A percentile compares a stretch with the other conserved stretches of the same genome.
phyloP scores from a whole-genome alignment of 2,329 filamentous ascomycete genomes.

The Alternaria viburni region DNA sequence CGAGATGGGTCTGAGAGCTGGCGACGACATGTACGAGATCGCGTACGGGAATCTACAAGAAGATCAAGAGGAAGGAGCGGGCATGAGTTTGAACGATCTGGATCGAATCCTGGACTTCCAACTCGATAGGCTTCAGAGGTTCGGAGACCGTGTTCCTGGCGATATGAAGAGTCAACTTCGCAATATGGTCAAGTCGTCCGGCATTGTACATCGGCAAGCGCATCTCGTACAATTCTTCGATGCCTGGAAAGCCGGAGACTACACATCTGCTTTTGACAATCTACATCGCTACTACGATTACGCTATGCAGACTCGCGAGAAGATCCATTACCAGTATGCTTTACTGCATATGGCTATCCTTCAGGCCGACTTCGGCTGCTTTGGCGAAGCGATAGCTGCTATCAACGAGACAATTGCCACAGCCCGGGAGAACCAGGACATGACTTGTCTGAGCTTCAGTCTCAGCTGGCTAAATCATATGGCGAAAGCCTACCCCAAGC shows the following conservation, averaged over 20 bases:
- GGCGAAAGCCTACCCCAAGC: constrained; percentile 79
- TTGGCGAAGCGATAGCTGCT: constrained; percentile 85
- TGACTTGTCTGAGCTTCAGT: constrained; percentile 90
- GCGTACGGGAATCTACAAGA: constrained; percentile 58
- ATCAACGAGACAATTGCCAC: constrained; percentile 96
- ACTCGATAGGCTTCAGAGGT: constrained; percentile 85
- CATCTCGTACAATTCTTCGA: constrained; percentile 89
- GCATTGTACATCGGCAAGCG: constrained; percentile 72
- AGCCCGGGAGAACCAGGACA: constrained; percentile 92
- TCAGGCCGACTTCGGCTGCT: constrained; percentile 93
- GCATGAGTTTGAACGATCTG: constrained; percentile 77
- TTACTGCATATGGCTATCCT: constrained; percentile 91
- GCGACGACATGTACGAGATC: constrained; percentile 56
- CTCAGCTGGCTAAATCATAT: constrained; percentile 97
- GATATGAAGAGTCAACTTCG: constrained; percentile 75
- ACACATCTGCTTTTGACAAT: constrained; percentile 85
- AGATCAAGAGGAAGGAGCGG: constrained; percentile 47
- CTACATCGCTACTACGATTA: constrained; percentile 97
- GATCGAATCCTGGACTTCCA: constrained; percentile 86
- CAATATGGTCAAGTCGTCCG: constrained; percentile 70
- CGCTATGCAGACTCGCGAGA: constrained; percentile 83
- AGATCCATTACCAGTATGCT: constrained; percentile 91
- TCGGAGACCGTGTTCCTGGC: constrained; percentile 78
- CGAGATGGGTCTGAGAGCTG: constrained; percentile 62
- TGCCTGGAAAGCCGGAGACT: constrained; percentile 89